Conservation (phyloP, 225 moss, liverwort and hornwort species). For the Thuidium tamariscinum region DNA sequence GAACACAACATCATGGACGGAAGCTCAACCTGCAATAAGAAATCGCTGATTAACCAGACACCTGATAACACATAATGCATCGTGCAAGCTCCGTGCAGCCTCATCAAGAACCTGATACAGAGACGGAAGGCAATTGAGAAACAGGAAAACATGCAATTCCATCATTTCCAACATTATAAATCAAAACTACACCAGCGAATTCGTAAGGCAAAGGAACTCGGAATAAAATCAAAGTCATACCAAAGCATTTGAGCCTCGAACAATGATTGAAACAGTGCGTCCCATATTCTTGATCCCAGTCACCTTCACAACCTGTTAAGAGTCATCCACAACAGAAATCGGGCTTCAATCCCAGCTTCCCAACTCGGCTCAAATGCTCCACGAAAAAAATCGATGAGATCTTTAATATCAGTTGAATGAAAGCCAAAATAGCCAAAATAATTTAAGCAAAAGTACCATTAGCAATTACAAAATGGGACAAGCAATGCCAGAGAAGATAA, state of each 20-base stretch:
- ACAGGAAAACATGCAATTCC: not conserved
- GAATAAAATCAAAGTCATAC: conserved; percentile 8
- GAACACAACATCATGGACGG: not conserved
- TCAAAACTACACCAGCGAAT: not conserved
- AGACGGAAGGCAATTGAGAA: not conserved
- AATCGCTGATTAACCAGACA: conserved; percentile 70
- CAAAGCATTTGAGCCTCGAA: conserved; percentile 88
- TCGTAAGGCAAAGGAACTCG: not conserved
- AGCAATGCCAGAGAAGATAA: not conserved
- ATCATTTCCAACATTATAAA: not conserved
- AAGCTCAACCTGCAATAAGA: conserved; percentile 63
- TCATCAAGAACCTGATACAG: conserved; percentile 66
- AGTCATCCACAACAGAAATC: not conserved
- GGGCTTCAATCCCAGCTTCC: not conserved
- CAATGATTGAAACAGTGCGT: conserved; percentile 68
- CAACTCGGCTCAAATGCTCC: not conserved
- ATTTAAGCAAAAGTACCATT: not conserved
- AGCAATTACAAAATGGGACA: not conserved
- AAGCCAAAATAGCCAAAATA: not conserved
- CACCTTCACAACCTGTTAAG: conserved; percentile 70
- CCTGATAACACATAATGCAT: conserved; percentile 84
- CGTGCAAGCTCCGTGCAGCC: conserved; percentile 87
- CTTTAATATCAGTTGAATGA: not conserved
- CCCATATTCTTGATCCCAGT: conserved; percentile 97
- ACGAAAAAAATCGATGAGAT: not conserved